Evolutionary conservation across 1,284 basidiomycete species (phyloP).

Genomic region (Mycena sp.): DNA sequence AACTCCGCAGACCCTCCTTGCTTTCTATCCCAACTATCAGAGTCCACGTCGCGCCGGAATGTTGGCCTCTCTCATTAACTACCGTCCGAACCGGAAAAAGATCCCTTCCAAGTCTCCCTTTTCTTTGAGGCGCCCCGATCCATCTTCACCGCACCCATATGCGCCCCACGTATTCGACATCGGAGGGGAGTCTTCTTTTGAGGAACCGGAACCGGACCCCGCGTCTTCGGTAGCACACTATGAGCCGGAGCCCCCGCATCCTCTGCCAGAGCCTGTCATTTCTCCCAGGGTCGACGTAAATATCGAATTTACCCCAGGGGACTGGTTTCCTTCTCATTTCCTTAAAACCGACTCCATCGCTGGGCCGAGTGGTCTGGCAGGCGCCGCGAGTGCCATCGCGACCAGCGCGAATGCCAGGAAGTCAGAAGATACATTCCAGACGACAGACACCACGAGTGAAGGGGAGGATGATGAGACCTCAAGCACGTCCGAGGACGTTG

Average conservation of each 20-base stretch:
- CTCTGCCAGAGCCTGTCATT: conserved; percentile 10
- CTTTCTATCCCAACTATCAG: neutral
- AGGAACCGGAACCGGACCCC: conserved; percentile 7
- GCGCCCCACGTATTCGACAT: conserved; percentile 25
- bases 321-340: conserved; percentile 41
- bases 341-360: conserved; percentile 32
- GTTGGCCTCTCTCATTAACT: conserved; percentile 21
- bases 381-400: neutral
- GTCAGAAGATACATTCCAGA: conserved; percentile 1
- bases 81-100: conserved; percentile 21
- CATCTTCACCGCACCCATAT: conserved; percentile 20
- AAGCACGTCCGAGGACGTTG: conserved; percentile 43
- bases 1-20: neutral
- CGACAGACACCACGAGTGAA: conserved; percentile 10
- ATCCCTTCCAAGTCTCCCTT: conserved; percentile 19
- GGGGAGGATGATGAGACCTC: conserved; percentile 39
- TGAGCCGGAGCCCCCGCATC: neutral
- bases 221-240: neutral
- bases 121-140: conserved; percentile 11
- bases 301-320: conserved; percentile 35
- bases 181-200: conserved; percentile 22
- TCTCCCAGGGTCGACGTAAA: conserved; percentile 37
- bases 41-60: conserved; percentile 5
- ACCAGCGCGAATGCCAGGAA: neutral
- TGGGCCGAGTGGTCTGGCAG: conserved; percentile 22